Evolutionary conservation across 805 yeast species (phyloP), one percentile per base, ranked within the genome.

Genomic region (Candida insectalens): DNA sequence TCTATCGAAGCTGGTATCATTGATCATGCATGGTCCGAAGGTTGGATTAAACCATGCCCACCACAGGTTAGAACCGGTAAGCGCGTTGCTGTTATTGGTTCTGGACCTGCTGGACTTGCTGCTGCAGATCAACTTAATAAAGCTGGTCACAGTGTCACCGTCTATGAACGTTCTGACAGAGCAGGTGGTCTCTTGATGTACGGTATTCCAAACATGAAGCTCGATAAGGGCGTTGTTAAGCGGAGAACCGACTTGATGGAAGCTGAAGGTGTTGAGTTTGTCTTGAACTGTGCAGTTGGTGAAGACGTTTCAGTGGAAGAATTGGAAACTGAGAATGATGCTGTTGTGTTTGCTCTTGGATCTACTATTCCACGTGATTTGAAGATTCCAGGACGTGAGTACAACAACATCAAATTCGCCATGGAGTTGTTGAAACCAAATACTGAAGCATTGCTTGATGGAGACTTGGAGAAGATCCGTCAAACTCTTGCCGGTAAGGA

Each of bases 121-220:
- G 76, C 88, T 57, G 97, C 98, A 41, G 97, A 89, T 59, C 97
- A 89, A 67, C 73, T 89, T 57, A 89, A 89, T 71, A 81, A 77
- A 54, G 96, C 97, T 23, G 98, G 98, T 37, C 98, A 89, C 60
- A 48, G 56, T 12, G 96, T 92, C 34, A 83, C 88, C 23, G 92
- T 89, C 31, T 89, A 80, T 58, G 98, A 89, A 65, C 77, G 97
- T 57, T 69, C 88, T 34, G 96, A 92, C 63, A 76, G 96, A 59
- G 82, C 89, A 32, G 98, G 98, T 69, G 98, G 98, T 37, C 69
- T 89, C 55, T 62, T 89, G 64, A 92, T 92, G 97, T 89, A 89
- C 60, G 98, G 98, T 74, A 89, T 89, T 62, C 98, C 98, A 47
- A 89, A 89, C 69, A 89, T 89, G 98, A 89, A 89, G 67, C 71